phyloP scores from a whole-genome alignment of 2,329 filamentous ascomycete genomes.

The Penicillium hesseltinei region DNA sequence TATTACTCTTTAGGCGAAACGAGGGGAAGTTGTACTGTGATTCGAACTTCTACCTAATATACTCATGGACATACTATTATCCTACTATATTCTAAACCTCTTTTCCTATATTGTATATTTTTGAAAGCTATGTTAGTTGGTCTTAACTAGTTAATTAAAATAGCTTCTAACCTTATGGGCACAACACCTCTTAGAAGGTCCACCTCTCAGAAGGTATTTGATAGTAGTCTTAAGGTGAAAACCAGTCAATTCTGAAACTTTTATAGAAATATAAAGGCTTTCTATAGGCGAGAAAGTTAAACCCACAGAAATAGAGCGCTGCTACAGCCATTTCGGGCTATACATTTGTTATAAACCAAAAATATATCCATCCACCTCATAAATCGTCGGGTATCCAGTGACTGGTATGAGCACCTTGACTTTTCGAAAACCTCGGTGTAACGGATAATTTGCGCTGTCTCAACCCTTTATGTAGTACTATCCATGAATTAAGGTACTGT shows the following conservation, averaged over 20 bases:
- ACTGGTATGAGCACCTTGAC: background rate
- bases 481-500: no score
- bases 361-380: background rate
- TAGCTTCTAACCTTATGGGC: no score
- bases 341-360: background rate
- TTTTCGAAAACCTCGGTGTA: background rate
- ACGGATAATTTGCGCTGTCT: background rate
- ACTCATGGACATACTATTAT: no score
- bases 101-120: no score
- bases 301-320: background rate
- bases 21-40: no score
- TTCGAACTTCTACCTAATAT: no score
- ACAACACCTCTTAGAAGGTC: background rate
- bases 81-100: no score
- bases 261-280: background rate
- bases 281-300: background rate
- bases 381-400: no score
- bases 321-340: background rate
- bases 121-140: no score
- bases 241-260: background rate
- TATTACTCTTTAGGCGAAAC: no score
- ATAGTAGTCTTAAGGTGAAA: background rate
- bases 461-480: no score
- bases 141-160: no score
- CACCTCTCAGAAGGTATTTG: background rate